Conservation (phyloP, 2,329 filamentous ascomycete genomes). For the Penicillium brasilianum region DNA sequence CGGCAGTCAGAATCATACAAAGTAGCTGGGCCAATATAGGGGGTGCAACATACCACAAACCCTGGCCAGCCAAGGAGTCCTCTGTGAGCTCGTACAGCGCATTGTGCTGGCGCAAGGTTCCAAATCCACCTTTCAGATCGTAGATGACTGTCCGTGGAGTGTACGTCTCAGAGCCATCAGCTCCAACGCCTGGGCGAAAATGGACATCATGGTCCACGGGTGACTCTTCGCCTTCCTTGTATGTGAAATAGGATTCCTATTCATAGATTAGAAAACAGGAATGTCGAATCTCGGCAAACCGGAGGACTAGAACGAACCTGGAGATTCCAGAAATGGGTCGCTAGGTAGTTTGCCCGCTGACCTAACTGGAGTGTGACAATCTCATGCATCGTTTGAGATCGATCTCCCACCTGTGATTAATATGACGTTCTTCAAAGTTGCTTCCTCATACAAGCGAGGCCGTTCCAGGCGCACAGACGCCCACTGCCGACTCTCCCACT, state of each 20-base stretch:
- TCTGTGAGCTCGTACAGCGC: constrained; percentile 74
- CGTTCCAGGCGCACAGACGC: constrained; percentile 25
- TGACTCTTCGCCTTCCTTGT: constrained; percentile 68
- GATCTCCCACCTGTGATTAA: constrained; percentile 8
- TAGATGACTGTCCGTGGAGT: constrained; percentile 92
- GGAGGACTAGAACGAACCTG: constrained; percentile 67
- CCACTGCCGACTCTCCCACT: constrained; percentile 9
- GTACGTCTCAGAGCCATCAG: constrained; percentile 86
- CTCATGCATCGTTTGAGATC: constrained; percentile 73
- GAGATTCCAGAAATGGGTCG: constrained; percentile 96
- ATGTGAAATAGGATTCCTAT: constrained; percentile 97
- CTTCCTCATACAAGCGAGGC: background rate
- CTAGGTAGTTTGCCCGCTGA: constrained; percentile 88
- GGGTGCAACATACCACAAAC: constrained; percentile 50
- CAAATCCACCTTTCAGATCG: constrained; percentile 92
- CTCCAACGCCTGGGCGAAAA: constrained; percentile 81
- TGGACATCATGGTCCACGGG: constrained; percentile 83
- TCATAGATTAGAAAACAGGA: constrained; percentile 15
- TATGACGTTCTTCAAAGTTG: constrained; percentile 12
- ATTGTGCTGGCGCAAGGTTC: constrained; percentile 84
- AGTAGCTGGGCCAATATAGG: background rate
- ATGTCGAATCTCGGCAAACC: constrained; percentile 1
- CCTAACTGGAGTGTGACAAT: constrained; percentile 93
- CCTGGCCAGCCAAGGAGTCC: constrained; percentile 42
- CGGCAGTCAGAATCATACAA: background rate